phyloP scores from a whole-genome alignment of 805 yeast species.

The Zygotorulaspora florentina region DNA sequence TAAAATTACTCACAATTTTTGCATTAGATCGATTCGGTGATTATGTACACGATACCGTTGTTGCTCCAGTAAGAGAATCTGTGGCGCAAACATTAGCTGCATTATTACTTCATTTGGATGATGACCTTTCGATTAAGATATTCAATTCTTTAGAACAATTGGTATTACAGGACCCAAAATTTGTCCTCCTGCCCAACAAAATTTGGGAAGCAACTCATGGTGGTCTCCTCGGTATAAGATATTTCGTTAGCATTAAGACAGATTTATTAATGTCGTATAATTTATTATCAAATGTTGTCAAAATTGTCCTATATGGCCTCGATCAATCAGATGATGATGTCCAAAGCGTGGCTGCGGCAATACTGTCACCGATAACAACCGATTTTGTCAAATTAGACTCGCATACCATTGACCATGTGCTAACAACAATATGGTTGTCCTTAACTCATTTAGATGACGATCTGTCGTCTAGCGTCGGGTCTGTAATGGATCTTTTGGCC shows the following conservation, averaged over 20 bases:
- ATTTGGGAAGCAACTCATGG: constrained; percentile 99
- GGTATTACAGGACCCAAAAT: constrained; percentile 55
- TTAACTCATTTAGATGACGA: constrained; percentile 84
- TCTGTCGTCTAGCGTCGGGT: constrained; percentile 89
- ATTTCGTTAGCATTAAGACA: constrained; percentile 84
- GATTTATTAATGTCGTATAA: constrained; percentile 60
- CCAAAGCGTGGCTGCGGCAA: constrained; percentile 94
- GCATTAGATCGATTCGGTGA: constrained; percentile 96
- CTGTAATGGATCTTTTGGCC: constrained; percentile 90
- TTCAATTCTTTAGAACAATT: constrained; percentile 63
- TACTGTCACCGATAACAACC: constrained; percentile 83
- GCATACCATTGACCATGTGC: constrained; percentile 41
- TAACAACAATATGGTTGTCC: constrained; percentile 85
- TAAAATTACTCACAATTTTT: constrained; percentile 77
- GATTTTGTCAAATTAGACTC: constrained; percentile 70
- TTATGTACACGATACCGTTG: constrained; percentile 94
- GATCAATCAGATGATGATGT: constrained; percentile 86
- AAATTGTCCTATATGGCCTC: constrained; percentile 83
- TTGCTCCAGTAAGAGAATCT: constrained; percentile 96
- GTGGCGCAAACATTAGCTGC: constrained; percentile 95
- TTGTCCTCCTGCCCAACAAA: constrained; percentile 39
- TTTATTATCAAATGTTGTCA: constrained; percentile 64
- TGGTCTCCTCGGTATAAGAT: constrained; percentile 89
- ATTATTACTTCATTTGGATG: constrained; percentile 62
- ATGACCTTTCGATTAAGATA: constrained; percentile 52